Conservation (phyloP, 1,139 yeast species). For the Eremothecium cymbalariae region DNA sequence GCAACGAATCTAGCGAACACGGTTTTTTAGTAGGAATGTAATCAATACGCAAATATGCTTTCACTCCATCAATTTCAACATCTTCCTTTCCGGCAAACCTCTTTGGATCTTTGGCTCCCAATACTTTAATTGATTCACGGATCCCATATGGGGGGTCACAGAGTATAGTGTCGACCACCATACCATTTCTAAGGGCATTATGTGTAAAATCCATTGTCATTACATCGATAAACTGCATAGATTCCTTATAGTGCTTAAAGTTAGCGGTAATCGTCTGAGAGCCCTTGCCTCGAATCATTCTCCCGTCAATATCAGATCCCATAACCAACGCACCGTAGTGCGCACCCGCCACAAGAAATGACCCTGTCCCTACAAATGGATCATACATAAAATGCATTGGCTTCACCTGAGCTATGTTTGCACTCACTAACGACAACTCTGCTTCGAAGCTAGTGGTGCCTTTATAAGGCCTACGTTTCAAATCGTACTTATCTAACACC, state of each 20-base stretch:
- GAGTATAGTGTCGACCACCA: constrained; percentile 68
- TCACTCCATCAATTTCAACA: constrained; percentile 64
- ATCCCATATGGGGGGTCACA: constrained; percentile 99
- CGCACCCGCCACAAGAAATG: constrained; percentile 84
- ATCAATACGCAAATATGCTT: constrained; percentile 69
- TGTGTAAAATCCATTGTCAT: constrained; percentile 93
- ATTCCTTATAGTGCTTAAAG: constrained; percentile 65
- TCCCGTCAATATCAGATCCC: constrained; percentile 88
- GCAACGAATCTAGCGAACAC: constrained; percentile 64
- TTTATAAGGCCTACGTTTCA: constrained; percentile 74
- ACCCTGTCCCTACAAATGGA: constrained; percentile 96
- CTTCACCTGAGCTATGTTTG: constrained; percentile 73
- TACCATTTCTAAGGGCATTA: constrained; percentile 59
- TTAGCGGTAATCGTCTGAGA: constrained; percentile 48
- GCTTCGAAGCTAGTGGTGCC: constrained; percentile 98
- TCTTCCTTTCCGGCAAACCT: constrained; percentile 56
- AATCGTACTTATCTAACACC: constrained; percentile 67
- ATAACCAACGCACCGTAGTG: constrained; percentile 72
- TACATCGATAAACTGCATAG: constrained; percentile 57
- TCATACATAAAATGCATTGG: constrained; percentile 70
- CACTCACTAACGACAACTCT: constrained; percentile 69
- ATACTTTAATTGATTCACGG: constrained; percentile 86
- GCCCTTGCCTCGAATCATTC: constrained; percentile 69
- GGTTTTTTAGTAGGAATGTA: constrained; percentile 92
- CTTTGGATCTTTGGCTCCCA: constrained; percentile 70